phyloP scores from a whole-genome alignment of 83 land plant genomes.

The Thuja plicata region DNA sequence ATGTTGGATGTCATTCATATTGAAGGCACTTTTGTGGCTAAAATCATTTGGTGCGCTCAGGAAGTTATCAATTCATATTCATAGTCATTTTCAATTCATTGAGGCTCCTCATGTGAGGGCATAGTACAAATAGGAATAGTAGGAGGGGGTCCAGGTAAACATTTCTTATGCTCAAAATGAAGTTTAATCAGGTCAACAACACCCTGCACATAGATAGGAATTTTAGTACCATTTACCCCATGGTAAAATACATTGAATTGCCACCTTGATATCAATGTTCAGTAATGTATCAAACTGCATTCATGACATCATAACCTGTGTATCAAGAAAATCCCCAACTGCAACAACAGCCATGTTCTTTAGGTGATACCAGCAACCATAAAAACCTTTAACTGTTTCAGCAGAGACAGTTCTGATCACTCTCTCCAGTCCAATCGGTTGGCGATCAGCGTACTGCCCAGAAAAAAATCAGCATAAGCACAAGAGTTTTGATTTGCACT shows the following conservation, averaged over 20 bases:
- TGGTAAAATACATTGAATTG: neutral
- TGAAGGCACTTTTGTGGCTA: no score
- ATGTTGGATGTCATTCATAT: no score
- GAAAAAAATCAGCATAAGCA: neutral
- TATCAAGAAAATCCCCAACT: constrained; percentile 92
- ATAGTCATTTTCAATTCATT: no score
- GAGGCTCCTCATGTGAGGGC: constrained; percentile 85
- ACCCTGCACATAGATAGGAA: constrained; percentile 42
- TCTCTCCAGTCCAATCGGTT: constrained; percentile 95
- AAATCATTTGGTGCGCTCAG: no score
- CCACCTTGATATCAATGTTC: neutral
- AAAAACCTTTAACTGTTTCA: constrained; percentile 74
- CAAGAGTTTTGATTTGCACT: neutral
- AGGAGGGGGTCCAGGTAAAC: constrained; percentile 38
- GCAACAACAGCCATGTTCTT: constrained; percentile 93
- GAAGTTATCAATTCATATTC: no score
- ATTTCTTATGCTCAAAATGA: constrained; percentile 71
- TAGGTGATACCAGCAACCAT: constrained; percentile 85
- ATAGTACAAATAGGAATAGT: constrained; percentile 67
- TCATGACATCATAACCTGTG: constrained; percentile 56
- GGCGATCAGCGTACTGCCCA: constrained; percentile 93
- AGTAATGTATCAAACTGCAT: constrained; percentile 9
- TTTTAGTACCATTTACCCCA: neutral
- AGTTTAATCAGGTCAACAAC: constrained; percentile 81
- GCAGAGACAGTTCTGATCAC: constrained; percentile 80